Conservation (phyloP, 768 basidiomycete species). For the Trametes coccinea region DNA sequence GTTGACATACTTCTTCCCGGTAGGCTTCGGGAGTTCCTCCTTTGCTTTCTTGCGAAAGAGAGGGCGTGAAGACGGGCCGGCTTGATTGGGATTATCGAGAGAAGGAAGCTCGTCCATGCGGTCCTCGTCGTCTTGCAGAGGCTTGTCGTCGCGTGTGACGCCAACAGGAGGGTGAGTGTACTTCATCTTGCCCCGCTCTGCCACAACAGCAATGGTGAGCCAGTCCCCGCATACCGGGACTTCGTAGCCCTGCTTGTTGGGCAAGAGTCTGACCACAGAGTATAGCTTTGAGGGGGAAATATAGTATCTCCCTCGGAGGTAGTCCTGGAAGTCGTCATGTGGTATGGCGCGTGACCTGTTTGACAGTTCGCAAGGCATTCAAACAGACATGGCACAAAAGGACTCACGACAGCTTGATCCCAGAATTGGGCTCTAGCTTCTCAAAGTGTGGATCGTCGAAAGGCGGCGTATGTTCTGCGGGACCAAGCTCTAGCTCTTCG, state of each 20-base stretch:
- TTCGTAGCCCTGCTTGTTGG: conserved; percentile 83
- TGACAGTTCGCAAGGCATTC: neutral
- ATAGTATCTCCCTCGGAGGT: conserved; percentile 82
- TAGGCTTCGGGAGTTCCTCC: conserved; percentile 40
- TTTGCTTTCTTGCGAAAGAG: conserved; percentile 33
- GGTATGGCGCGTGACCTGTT: conserved; percentile 68
- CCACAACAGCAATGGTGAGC: conserved; percentile 95
- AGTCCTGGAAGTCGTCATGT: conserved; percentile 77
- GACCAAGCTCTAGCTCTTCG: conserved; percentile 77
- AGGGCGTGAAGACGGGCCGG: conserved; percentile 12
- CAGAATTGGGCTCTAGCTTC: conserved; percentile 86
- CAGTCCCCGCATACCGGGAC: conserved; percentile 92
- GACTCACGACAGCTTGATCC: conserved; percentile 77
- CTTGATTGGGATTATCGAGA: conserved; percentile 16
- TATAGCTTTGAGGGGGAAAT: conserved; percentile 89
- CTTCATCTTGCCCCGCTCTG: conserved; percentile 81
- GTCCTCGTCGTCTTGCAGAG: conserved; percentile 32
- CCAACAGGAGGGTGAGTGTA: conserved; percentile 67
- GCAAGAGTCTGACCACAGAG: conserved; percentile 74
- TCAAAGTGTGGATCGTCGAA: conserved; percentile 77
- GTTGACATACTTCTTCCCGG: conserved; percentile 81
- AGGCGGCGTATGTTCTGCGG: conserved; percentile 69
- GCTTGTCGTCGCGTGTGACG: conserved; percentile 45
- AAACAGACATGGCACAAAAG: too few species aligned
- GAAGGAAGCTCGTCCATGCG: conserved; percentile 22